Conservation (phyloP, 768 basidiomycete species). For the Kwoniella botswanensis region DNA sequence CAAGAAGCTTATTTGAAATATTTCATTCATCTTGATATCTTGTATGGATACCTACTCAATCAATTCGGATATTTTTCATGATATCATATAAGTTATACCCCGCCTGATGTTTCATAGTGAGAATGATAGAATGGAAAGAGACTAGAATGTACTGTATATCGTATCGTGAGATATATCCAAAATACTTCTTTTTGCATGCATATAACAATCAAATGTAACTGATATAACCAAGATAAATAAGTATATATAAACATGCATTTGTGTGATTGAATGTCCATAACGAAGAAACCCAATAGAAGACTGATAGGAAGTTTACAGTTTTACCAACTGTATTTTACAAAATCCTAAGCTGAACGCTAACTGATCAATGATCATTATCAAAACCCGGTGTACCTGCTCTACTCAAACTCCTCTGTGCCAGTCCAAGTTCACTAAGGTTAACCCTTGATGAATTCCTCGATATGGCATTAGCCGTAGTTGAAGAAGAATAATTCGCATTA, state of each 20-base stretch:
- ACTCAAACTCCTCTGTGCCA: conserved; percentile 41
- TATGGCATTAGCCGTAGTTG: conserved; percentile 18
- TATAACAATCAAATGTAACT: not conserved
- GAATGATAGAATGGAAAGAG: no score
- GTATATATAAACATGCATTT: no score
- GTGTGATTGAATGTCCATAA: no score
- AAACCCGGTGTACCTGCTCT: conserved; percentile 33
- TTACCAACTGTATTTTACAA: not conserved
- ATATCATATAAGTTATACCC: no score
- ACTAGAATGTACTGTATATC: not conserved
- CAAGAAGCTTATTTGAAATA: no score
- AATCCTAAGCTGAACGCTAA: not conserved
- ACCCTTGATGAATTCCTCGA: conserved; percentile 54
- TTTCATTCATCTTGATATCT: no score
- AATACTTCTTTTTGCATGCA: not conserved
- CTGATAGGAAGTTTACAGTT: not conserved
- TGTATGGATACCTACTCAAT: no score
- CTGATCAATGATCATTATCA: conserved; percentile 13
- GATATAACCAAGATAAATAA: no score
- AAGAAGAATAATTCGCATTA: not conserved
- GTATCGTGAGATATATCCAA: not conserved
- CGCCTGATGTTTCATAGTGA: no score
- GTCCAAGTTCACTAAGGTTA: conserved; percentile 50
- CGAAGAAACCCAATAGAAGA: no score
- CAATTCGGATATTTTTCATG: no score